Evolutionary conservation across 441 rosid genomes (phyloP), one percentile per base, ranked within the genome.

Genomic region (Adansonia rubrostipa): DNA sequence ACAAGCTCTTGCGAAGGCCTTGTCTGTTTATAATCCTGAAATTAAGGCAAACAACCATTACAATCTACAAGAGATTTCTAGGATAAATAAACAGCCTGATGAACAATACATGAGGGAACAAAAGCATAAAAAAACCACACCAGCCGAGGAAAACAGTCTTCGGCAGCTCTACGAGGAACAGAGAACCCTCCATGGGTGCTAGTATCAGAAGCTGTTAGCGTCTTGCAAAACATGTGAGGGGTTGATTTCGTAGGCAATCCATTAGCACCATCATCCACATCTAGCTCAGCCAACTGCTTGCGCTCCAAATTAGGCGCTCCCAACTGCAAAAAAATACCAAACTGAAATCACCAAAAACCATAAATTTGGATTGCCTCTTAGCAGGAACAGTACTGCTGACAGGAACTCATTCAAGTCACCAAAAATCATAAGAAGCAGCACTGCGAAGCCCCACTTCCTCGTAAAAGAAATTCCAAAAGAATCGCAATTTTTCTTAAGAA

Each of bases 111-210:
- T 20, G 42, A 11, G 1, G 28, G 6, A 5, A 79, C 88, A 28
- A 36, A 53, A 73, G 56, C 15, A 45, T 20, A 48, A 62, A 36
- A 36, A 3, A 75, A 47, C 24, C 44, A 48, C 45, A 96, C 99
- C 97, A 96, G 84, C 61, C 97, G 97, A 78, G 97, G 99, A 83
- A 96, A 96, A 86, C 98, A 96, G 85, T 96, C 99, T 82, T 96
- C 99, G 5, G 99, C 99, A 53, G 99, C 99, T 74, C 99, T 89
- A 36, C 99, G 93, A 77, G 99, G 99, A 69, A 94, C 98, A 61
- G 98, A 96, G 83, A 96, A 96, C 48, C 99, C 98, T 14, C 98
- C 99, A 84, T 96, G 99, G 14, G 97, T 94, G 83, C 99, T 94
- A 13, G 99, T 96, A 80, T 96, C 99, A 60, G 98, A 96, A 82